Evolutionary conservation across 2,329 filamentous ascomycete genomes (phyloP).

Genomic region (Atkinsonella hypoxylon): DNA sequence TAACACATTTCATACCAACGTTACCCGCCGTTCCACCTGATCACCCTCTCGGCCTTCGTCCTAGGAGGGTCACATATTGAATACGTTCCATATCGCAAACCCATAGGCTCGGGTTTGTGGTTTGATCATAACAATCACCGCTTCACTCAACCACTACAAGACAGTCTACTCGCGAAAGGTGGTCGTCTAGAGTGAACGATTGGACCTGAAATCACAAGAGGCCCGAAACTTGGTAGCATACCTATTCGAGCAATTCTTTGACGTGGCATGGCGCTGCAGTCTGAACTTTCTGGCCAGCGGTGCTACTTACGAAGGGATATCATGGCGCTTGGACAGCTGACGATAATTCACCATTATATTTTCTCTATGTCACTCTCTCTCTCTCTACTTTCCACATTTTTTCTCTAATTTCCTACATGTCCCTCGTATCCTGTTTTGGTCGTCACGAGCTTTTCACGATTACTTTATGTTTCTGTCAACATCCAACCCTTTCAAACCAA

Average conservation of each 20-base stretch:
- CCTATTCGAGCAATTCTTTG: too few species aligned
- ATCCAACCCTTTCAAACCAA: neutral
- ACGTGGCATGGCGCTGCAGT: too few species aligned
- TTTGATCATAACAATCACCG: neutral
- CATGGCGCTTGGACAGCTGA: neutral
- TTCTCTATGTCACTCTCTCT: neutral
- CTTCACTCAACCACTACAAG: neutral
- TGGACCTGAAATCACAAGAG: too few species aligned
- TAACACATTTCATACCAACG: neutral
- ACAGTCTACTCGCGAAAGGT: too few species aligned
- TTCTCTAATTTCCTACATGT: neutral
- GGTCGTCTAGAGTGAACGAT: too few species aligned
- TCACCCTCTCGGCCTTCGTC: neutral
- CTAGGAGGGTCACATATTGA: neutral
- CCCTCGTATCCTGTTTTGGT: neutral
- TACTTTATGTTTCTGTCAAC: neutral
- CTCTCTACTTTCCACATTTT: neutral
- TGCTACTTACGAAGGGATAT: neutral
- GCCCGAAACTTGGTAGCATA: too few species aligned
- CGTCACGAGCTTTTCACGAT: too few species aligned
- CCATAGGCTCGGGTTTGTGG: neutral
- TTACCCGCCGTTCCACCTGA: neutral
- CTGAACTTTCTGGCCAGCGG: neutral
- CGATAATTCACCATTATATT: neutral
- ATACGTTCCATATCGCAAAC: constrained; percentile 3